Conservation (phyloP, 352 stramenopile genomes). For the Pythium myriotylum region DNA sequence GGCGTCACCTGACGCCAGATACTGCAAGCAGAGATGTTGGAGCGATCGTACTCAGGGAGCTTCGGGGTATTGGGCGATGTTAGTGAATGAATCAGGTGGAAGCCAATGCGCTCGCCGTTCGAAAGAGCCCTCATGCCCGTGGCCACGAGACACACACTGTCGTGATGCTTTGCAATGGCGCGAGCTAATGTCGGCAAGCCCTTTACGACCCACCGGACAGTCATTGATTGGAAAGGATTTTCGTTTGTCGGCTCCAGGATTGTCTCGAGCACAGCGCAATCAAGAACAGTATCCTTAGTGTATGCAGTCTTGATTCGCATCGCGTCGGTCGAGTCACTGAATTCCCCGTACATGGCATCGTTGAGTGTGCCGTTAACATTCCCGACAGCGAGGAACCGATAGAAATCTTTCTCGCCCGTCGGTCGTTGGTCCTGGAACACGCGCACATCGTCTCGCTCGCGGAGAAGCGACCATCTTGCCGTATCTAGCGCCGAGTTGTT, state of each 20-base stretch:
- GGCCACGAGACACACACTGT: slow-evolving; percentile 57
- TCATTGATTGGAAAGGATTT: slow-evolving; percentile 56
- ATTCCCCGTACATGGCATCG: slow-evolving; percentile 63
- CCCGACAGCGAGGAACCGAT: slow-evolving; percentile 25
- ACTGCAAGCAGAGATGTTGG: slow-evolving; percentile 55
- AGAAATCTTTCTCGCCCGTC: slow-evolving; percentile 5
- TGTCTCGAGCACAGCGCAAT: slow-evolving; percentile 49
- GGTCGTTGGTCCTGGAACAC: slow-evolving; percentile 43
- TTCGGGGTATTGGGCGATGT: slow-evolving; percentile 47
- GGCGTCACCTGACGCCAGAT: slow-evolving; percentile 39
- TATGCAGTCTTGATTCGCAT: slow-evolving; percentile 64
- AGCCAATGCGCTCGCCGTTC: slow-evolving; percentile 52
- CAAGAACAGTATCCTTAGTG: slow-evolving; percentile 40
- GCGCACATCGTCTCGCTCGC: slow-evolving; percentile 40
- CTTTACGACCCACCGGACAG: slow-evolving; percentile 62
- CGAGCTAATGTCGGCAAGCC: slow-evolving; percentile 43
- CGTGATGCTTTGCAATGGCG: slow-evolving; percentile 43
- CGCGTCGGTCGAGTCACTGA: slow-evolving; percentile 36
- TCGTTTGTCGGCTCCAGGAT: slow-evolving; percentile 37
- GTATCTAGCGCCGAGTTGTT: slow-evolving; percentile 35
- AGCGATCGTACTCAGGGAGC: slow-evolving; percentile 38
- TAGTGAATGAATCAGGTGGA: slow-evolving; percentile 59
- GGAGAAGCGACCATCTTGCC: slow-evolving; percentile 49
- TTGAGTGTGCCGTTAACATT: slow-evolving; percentile 47
- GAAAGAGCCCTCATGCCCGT: slow-evolving; percentile 42